Base-by-base conservation (phyloP, 176 grass and related monocot genomes). In the Luzula sylvatica region DNA sequence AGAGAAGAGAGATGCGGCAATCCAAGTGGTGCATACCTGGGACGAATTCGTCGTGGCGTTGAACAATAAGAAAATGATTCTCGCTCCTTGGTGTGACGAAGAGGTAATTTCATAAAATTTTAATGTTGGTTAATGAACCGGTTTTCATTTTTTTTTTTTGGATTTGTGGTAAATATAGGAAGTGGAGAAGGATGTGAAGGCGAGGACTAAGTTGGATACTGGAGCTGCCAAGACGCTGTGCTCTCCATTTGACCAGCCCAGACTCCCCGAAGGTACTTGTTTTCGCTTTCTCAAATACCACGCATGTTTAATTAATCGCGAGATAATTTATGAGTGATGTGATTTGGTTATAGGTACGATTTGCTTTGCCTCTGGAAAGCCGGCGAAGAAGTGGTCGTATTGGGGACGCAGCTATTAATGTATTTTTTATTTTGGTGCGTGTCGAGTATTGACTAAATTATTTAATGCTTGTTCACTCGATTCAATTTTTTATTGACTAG, bases 361-460 rank as follows among this genome's bases (percentile, higher is more conserved):
- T 46, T 96, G 92, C 68, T 89, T 96, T 53, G 92, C 92, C 19
- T 96, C 81, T 5, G 92, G 92, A 48, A 96, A 79, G 71, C 77
- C 68, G 29, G 84, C 84, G 14, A 82, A 79, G 78, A 89, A 86
- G 35, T 96, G 92, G 81, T 79, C 81, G 1, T 89, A 82, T 55
- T 96, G 92, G 92, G 84, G 80, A 5, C 77, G 74, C 62, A 96
- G 92, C 69, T 89, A 96, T 45, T 96, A 65, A 79, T 68, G 6
- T 5, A 23, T 25, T 29, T 15, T 1, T 24, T 30, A 12, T 47
- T 24, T 26, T 0, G 3, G 45, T 24, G 3, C 50, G 11, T 54
- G 45, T 50, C 45, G 22, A 35, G 5, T 35, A 35, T 35, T 35
- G 30, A 35, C 30, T 35, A 35, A 35, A 7, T 35, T 35, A 35